Conservation (phyloP, 2,329 filamentous ascomycete genomes). For the Septoria linicola region DNA sequence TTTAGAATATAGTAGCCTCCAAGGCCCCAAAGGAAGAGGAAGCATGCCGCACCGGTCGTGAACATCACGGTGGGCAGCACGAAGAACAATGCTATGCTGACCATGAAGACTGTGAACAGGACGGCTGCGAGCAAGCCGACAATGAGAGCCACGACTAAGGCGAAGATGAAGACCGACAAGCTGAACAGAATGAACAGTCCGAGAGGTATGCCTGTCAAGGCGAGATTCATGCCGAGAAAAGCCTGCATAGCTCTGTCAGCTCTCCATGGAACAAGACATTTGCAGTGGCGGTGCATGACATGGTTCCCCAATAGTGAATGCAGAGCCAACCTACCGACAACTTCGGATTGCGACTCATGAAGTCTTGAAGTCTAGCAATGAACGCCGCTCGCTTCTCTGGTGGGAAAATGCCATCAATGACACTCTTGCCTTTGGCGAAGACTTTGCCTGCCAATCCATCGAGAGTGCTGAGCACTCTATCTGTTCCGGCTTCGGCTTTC, state of each 20-base stretch:
- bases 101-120: slow-evolving; percentile 66
- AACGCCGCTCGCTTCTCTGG: slow-evolving; percentile 60
- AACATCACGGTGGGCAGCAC: slow-evolving; percentile 68
- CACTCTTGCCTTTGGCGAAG: slow-evolving; percentile 34
- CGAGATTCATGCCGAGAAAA: slow-evolving; percentile 64
- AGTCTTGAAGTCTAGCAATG: slow-evolving; percentile 54
- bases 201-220: slow-evolving; percentile 66
- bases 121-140: slow-evolving; percentile 52
- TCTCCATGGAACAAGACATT: neutral
- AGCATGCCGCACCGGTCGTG: slow-evolving; percentile 60
- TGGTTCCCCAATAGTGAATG: too few species aligned
- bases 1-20: slow-evolving; percentile 56
- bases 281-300: neutral
- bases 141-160: slow-evolving; percentile 59
- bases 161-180: slow-evolving; percentile 61
- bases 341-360: slow-evolving; percentile 65
- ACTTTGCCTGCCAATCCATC: slow-evolving; percentile 33
- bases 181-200: slow-evolving; percentile 68
- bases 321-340: slow-evolving; percentile 64
- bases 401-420: slow-evolving; percentile 56
- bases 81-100: slow-evolving; percentile 64
- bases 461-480: slow-evolving; percentile 32
- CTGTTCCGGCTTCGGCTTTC: slow-evolving; percentile 31
- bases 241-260: slow-evolving; percentile 50
- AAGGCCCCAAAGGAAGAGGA: slow-evolving; percentile 67